Evolutionary conservation across 1,139 yeast genomes (phyloP).

Genomic region (Insectozyma bohioensis): DNA sequence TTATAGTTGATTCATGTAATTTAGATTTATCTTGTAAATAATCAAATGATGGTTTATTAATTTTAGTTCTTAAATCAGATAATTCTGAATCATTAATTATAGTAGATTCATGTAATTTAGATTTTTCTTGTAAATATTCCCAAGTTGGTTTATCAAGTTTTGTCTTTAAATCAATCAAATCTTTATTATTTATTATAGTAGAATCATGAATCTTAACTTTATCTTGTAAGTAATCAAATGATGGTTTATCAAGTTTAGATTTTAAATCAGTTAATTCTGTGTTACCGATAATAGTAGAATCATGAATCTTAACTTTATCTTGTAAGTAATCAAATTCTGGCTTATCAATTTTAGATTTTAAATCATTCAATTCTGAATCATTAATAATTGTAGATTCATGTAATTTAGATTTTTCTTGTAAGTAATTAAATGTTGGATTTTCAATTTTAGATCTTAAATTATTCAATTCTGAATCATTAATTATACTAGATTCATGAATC

Average conservation of each 20-base stretch:
- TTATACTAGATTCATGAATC: constrained; percentile 7
- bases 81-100: constrained; percentile 4
- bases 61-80: constrained; percentile 13
- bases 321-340: constrained; percentile 32
- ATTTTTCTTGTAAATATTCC: constrained; percentile 18
- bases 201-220: background rate
- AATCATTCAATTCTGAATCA: constrained; percentile 7
- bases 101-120: constrained; percentile 10
- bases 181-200: background rate
- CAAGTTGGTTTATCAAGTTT: constrained; percentile 21
- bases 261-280: constrained; percentile 16
- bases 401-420: constrained; percentile 11
- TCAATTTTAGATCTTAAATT: constrained; percentile 18
- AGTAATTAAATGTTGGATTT: constrained; percentile 23
- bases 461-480: constrained; percentile 3
- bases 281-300: constrained; percentile 21
- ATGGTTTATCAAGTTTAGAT: constrained; percentile 16
- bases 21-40: constrained; percentile 13
- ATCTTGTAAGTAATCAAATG: constrained; percentile 20
- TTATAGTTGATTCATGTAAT: constrained; percentile 5
- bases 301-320: constrained; percentile 16
- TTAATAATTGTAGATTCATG: constrained; percentile 10
- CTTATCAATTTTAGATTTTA: constrained; percentile 17
- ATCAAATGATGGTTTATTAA: constrained; percentile 11
- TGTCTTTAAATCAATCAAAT: constrained; percentile 14